Evolutionary conservation across 2,329 filamentous ascomycete species (phyloP).

Genomic region (Pseudopithomyces maydicus): DNA sequence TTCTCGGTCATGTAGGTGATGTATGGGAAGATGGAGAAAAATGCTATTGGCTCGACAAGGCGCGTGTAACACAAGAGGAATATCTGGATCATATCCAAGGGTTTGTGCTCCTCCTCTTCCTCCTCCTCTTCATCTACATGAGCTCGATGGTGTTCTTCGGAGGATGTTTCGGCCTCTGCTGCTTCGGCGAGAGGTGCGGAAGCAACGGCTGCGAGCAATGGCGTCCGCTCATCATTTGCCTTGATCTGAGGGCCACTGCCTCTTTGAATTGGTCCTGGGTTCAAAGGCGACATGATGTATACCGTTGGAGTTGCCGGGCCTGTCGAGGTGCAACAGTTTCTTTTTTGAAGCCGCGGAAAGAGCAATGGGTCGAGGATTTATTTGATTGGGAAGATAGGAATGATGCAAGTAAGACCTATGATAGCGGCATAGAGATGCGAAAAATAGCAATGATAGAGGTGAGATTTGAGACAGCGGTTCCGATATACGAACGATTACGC

Average conservation of each 20-base stretch:
- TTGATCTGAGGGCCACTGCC: background rate
- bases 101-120: constrained; percentile 24
- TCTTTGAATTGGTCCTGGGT: background rate
- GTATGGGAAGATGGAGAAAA: constrained; percentile 82
- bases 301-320: background rate
- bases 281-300: background rate
- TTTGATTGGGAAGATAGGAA: background rate
- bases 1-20: constrained; percentile 76
- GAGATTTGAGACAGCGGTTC: too few relatives aligned
- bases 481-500: too few relatives aligned
- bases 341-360: background rate
- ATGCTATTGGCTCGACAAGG: constrained; percentile 77
- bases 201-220: constrained; percentile 28
- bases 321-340: background rate
- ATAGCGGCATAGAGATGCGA: too few relatives aligned
- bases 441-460: too few relatives aligned
- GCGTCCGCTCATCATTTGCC: constrained; percentile 33
- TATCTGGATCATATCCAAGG: constrained; percentile 60
- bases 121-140: constrained; percentile 3
- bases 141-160: constrained; percentile 7
- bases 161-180: constrained; percentile 7
- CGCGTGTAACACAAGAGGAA: constrained; percentile 74
- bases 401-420: background rate
- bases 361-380: background rate
- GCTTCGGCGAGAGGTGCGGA: constrained; percentile 21